Conservation (phyloP, 2,329 filamentous ascomycete species). For the Fusarium sp. region DNA sequence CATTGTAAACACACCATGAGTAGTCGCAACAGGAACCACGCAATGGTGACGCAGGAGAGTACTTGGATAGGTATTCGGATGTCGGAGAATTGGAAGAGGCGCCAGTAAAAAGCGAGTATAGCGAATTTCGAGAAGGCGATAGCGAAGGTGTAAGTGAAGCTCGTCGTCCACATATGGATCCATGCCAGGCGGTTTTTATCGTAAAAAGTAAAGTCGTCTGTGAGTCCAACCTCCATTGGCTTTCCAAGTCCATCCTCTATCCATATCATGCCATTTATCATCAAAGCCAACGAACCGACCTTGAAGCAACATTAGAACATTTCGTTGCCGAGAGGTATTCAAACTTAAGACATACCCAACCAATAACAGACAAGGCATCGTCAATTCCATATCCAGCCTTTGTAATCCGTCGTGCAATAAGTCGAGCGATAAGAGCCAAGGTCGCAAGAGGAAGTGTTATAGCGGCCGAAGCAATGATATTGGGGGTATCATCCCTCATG, state of each 20-base stretch:
- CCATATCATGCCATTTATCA: conserved; percentile 37
- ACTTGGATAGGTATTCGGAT: conserved; percentile 48
- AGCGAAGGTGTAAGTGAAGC: conserved; percentile 47
- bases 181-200: conserved; percentile 35
- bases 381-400: conserved; percentile 43
- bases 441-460: conserved; percentile 42
- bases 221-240: conserved; percentile 32
- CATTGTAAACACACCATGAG: conserved; percentile 53
- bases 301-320: conserved; percentile 11
- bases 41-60: conserved; percentile 39
- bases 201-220: conserved; percentile 26
- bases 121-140: conserved; percentile 49
- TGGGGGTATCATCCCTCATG: conserved; percentile 42
- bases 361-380: conserved; percentile 38
- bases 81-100: conserved; percentile 47
- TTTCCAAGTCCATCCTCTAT: conserved; percentile 32
- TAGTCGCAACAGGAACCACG: conserved; percentile 49
- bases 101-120: conserved; percentile 49
- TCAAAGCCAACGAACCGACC: conserved; percentile 37
- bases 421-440: conserved; percentile 32
- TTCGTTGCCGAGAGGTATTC: not conserved
- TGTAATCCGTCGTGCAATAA: conserved; percentile 39
- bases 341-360: conserved; percentile 33
- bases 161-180: conserved; percentile 46
- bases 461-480: conserved; percentile 40